Evolutionary conservation across 805 yeast species (phyloP), one percentile per base, ranked within the genome.

Genomic region (Ogataea paraovalis): DNA sequence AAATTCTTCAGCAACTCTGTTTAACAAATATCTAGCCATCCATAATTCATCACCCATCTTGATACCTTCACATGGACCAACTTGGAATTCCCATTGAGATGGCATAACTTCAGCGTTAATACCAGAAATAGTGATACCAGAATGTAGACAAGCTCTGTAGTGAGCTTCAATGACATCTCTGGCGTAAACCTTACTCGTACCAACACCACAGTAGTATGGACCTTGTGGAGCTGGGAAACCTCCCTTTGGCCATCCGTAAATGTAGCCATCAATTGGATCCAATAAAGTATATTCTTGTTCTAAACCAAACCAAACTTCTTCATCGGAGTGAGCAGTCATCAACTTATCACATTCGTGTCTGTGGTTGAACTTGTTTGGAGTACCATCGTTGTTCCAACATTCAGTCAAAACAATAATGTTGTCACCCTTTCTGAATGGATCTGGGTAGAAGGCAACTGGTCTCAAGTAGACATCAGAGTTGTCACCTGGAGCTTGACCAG

Each of bases 191-290:
- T 89, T 91, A 67, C 97, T 97, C 63, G 97, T 80, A 75, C 99
- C 99, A 57, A 94, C 99, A 83, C 98, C 99, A 80, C 99, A 94
- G 84, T 94, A 94, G 86, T 94, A 94, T 53, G 99, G 99, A 59
- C 99, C 99, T 77, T 94, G 99, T 57, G 99, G 98, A 60, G 96
- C 98, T 69, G 99, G 99, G 95, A 80, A 94, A 55, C 98, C 99
- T 62, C 97, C 97, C 78, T 87, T 84, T 72, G 99, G 99, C 99
- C 99, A 94, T 57, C 96, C 98, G 73, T 91, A 94, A 54, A 86
- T 90, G 64, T 85, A 75, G 71, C 87, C 96, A 64, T 72, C 85
- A 44, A 63, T 59, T 70, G 87, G 85, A 72, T 94, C 99, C 66
- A 94, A 87, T 69, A 94, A 75, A 58, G 99, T 94, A 78, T 94